Percentiles rank a stretch among this genome's conserved stretches.
phyloP scores from a whole-genome alignment of 2,329 filamentous ascomycete species.

The Stagonosporopsis tanaceti region DNA sequence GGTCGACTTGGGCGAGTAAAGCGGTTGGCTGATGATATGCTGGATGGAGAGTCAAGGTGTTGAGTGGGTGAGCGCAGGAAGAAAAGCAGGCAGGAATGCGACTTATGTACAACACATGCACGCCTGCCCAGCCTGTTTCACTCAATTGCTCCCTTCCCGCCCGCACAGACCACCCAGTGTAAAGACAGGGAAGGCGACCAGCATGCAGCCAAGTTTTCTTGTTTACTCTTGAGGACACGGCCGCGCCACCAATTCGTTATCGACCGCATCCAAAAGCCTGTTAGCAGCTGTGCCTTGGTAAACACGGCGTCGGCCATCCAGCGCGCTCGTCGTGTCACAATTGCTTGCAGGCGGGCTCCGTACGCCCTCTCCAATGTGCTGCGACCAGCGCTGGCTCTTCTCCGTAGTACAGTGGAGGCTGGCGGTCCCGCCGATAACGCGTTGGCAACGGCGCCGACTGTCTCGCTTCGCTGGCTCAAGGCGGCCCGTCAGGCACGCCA shows the following conservation, averaged over 20 bases:
- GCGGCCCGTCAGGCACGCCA: constrained; percentile 12
- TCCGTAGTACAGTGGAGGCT: constrained; percentile 14
- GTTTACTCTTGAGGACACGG: background rate
- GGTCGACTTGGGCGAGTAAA: constrained; percentile 14
- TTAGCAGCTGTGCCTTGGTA: background rate
- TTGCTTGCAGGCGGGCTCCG: constrained; percentile 6
- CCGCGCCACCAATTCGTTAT: background rate
- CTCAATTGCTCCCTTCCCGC: constrained; percentile 13
- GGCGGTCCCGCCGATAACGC: background rate
- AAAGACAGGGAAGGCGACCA: constrained; percentile 15
- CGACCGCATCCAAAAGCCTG: constrained; percentile 13
- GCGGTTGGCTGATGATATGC: constrained; percentile 6
- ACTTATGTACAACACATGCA: constrained; percentile 19
- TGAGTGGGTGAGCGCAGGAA: constrained; percentile 6
- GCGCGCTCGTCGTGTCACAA: constrained; percentile 8
- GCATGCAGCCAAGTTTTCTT: constrained; percentile 14
- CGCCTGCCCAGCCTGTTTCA: constrained; percentile 16
- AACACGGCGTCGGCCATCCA: constrained; percentile 1
- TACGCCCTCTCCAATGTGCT: background rate
- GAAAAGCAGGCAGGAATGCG: constrained; percentile 19
- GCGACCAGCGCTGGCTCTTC: background rate
- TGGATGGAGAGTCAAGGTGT: constrained; percentile 5
- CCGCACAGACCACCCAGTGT: constrained; percentile 9
- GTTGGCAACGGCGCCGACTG: background rate
- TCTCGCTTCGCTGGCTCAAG: constrained; percentile 2